A percentile compares a stretch with the other conserved stretches of the same genome.
These are phyloP conservation scores for Candida sanyiensis DNA, from an alignment of 805 yeast species.

Conservation along the genomic window DNA sequence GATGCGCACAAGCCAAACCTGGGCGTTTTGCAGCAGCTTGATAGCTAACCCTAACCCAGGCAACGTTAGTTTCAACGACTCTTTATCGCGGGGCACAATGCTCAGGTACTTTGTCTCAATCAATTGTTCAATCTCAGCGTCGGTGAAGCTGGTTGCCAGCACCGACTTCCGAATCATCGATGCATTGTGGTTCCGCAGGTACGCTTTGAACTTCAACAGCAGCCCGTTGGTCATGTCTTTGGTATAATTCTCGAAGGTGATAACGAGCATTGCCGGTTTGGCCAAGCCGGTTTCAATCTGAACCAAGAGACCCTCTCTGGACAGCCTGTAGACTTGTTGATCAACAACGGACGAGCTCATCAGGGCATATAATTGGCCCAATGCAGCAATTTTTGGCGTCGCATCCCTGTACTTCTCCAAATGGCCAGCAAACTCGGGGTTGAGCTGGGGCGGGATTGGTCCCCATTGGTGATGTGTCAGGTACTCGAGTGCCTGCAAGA, in stretches of 20 bases:
- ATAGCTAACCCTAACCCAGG: conserved; percentile 48
- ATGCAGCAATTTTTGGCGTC: conserved; percentile 15
- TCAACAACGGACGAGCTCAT: conserved; percentile 48
- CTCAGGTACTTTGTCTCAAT: conserved; percentile 40
- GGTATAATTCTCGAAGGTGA: conserved; percentile 25
- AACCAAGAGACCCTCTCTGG: conserved; percentile 33
- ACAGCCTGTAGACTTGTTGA: conserved; percentile 33
- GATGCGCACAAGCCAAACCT: conserved; percentile 38
- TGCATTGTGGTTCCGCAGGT: background rate
- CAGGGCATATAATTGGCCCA: conserved; percentile 42
- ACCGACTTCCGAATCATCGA: background rate
- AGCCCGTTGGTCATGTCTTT: conserved; percentile 1
- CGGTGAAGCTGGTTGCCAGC: conserved; percentile 9
- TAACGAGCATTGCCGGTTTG: conserved; percentile 34
- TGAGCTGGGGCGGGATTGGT: conserved; percentile 12
- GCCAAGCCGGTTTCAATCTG: conserved; percentile 23
- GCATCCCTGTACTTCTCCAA: conserved; percentile 14
- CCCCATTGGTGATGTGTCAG: conserved; percentile 15
- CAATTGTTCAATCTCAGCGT: conserved; percentile 28
- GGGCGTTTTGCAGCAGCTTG: conserved; percentile 38
- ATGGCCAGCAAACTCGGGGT: conserved; percentile 15
- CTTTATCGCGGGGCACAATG: conserved; percentile 34
- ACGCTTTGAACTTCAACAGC: conserved; percentile 6
- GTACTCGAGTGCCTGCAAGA: background rate
- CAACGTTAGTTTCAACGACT: conserved; percentile 36